Base-by-base conservation (phyloP, 805 yeast species). In the Starmerella gropengiesseri region DNA sequence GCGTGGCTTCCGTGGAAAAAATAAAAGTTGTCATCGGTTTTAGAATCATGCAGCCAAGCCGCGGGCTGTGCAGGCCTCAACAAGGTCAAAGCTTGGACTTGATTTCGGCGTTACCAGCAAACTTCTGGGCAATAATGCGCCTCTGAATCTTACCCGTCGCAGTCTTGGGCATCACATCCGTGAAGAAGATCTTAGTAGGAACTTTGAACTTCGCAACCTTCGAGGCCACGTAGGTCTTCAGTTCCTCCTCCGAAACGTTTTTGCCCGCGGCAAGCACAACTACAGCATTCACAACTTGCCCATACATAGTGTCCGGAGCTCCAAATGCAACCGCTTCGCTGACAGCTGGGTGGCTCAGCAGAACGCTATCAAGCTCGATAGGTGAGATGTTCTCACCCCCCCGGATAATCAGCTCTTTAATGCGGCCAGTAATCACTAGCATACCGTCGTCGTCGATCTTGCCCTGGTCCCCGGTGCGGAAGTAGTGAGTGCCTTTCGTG, bases 401-500 rank as follows among this genome's bases (percentile, higher is more conserved):
- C 40, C 85, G 71, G 58, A 78, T 79, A 55, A 79, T 80, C 52
- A 80, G 64, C 59, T 79, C 87, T 60, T 80, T 79, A 51, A 80
- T 68, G 48, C 87, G 68, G 26, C 87, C 86, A 21, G 83, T 78
- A 48, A 79, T 64, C 11, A 68, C 66, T 23, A 79, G 60, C 55
- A 74, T 73, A 0, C 78, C 77, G 40, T 78, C 79, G 4, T 59
- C 52, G 55, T 78, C 81, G 39, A 74, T 57, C 50, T 61, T 69
- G 2, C 86, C 87, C 57, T 80, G 81, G 56, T 81, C 91, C 37
- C 91, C 91, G 5, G 91, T 81, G 49, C 83, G 70, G 72, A 81
- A 81, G 59, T 68, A 79, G 33, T 44, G 40, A 16, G 47, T 28
- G 26, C 76, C 75, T 19, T 68, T 65, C 11, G 85, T 76, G 61